A percentile compares a stretch with the other conserved stretches of the same genome.
Conservation (phyloP, 2,329 filamentous ascomycete species). For the Penicillium nordicum region DNA sequence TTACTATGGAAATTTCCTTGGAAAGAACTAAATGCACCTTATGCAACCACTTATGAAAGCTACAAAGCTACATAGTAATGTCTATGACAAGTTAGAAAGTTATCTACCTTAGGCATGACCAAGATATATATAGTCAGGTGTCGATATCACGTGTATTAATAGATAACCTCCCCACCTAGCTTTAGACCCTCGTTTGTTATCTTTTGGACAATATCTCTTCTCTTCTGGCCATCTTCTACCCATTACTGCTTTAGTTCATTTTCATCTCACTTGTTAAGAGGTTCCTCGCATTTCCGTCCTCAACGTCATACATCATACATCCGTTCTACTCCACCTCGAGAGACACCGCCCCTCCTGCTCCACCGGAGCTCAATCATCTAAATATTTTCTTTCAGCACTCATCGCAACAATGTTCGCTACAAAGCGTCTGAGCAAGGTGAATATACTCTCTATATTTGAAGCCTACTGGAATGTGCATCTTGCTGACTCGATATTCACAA, state of each 20-base stretch:
- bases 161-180: not conserved
- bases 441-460: not conserved
- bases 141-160: slow-evolving; percentile 2
- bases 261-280: not conserved
- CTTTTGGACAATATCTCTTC: not conserved
- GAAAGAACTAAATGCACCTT: too few species aligned
- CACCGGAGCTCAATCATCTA: slow-evolving; percentile 4
- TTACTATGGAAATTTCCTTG: too few species aligned
- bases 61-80: too few species aligned
- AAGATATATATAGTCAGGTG: not conserved
- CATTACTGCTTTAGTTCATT: not conserved
- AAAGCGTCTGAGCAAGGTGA: slow-evolving; percentile 49
- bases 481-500: slow-evolving; percentile 21
- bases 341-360: slow-evolving; percentile 5
- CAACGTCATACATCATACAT: slow-evolving; percentile 11
- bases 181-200: not conserved
- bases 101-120: not conserved
- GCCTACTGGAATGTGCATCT: not conserved
- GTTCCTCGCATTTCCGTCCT: not conserved
- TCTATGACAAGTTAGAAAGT: not conserved
- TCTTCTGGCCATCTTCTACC: not conserved
- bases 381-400: not conserved
- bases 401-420: slow-evolving; percentile 47
- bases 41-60: too few species aligned
- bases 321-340: slow-evolving; percentile 1